Conservation (phyloP, 805 yeast species). For the Metschnikowia noctiluminum region DNA sequence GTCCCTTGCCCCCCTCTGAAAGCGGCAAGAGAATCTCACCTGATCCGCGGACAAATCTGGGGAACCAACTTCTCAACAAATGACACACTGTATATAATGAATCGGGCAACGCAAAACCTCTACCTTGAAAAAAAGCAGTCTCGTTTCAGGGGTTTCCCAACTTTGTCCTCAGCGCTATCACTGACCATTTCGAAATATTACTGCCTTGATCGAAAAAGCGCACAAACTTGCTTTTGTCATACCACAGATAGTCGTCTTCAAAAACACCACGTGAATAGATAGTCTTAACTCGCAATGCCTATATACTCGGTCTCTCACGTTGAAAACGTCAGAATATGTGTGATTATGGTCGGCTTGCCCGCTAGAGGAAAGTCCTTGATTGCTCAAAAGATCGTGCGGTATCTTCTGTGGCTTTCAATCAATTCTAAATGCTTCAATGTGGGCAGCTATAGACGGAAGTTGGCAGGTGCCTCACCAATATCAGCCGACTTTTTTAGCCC, state of each 20-base stretch:
- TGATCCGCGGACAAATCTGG: constrained; percentile 10
- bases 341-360: constrained; percentile 84
- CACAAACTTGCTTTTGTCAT: too few relatives aligned
- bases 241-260: too few relatives aligned
- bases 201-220: too few relatives aligned
- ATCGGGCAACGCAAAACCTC: constrained; percentile 8
- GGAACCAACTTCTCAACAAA: constrained; percentile 4
- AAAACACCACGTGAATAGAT: too few relatives aligned
- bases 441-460: constrained; percentile 73
- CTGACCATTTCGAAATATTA: too few relatives aligned
- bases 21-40: constrained; percentile 1
- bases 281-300: constrained; percentile 38
- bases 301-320: constrained; percentile 56
- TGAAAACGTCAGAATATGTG: constrained; percentile 76
- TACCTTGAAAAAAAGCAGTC: constrained; percentile 1
- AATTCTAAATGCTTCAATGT: constrained; percentile 86
- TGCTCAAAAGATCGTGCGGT: constrained; percentile 90
- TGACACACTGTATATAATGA: constrained; percentile 6
- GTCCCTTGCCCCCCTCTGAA: background rate
- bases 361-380: constrained; percentile 94
- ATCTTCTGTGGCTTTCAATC: constrained; percentile 88
- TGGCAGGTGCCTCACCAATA: constrained; percentile 46
- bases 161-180: too few relatives aligned
- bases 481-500: constrained; percentile 78
- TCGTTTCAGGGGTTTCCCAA: too few relatives aligned